A percentile compares a stretch with the other conserved stretches of the same genome.
These are phyloP conservation scores for Hebeloma cylindrosporum DNA, from an alignment of 768 basidiomycete species.

Conservation along the genomic window DNA sequence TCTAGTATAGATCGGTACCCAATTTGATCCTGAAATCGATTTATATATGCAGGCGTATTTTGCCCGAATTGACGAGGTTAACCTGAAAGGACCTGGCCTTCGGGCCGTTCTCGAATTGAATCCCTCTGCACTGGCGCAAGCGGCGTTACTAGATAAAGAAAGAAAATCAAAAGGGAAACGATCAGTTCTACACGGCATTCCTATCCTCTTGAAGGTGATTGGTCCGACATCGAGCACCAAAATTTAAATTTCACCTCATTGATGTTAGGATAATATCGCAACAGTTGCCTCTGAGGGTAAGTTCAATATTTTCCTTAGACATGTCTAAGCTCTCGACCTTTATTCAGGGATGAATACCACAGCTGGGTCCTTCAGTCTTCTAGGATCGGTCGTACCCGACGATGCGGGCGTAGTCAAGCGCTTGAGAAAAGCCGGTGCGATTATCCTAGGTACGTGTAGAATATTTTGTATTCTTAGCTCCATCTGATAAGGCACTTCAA, in stretches of 20 bases:
- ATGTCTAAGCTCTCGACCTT: background rate
- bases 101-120: constrained; percentile 62
- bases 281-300: constrained; percentile 45
- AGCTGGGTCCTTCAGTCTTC: constrained; percentile 43
- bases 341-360: constrained; percentile 45
- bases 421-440: constrained; percentile 42
- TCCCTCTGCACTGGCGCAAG: constrained; percentile 49
- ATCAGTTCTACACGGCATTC: constrained; percentile 55
- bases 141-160: constrained; percentile 49
- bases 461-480: background rate
- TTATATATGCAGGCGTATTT: constrained; percentile 55
- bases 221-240: background rate
- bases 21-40: background rate
- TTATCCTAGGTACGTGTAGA: constrained; percentile 38
- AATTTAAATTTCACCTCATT: background rate
- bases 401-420: constrained; percentile 48
- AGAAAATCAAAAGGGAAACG: constrained; percentile 42
- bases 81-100: constrained; percentile 54
- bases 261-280: constrained; percentile 45
- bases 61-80: constrained; percentile 69
- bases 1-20: background rate
- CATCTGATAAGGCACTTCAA: background rate
- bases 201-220: constrained; percentile 46
- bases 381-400: constrained; percentile 43
- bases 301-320: background rate